Evolutionary conservation across 2,329 filamentous ascomycete genomes (phyloP), one percentile per base, ranked within the genome.

Genomic region (Ceratocystis papillata): DNA sequence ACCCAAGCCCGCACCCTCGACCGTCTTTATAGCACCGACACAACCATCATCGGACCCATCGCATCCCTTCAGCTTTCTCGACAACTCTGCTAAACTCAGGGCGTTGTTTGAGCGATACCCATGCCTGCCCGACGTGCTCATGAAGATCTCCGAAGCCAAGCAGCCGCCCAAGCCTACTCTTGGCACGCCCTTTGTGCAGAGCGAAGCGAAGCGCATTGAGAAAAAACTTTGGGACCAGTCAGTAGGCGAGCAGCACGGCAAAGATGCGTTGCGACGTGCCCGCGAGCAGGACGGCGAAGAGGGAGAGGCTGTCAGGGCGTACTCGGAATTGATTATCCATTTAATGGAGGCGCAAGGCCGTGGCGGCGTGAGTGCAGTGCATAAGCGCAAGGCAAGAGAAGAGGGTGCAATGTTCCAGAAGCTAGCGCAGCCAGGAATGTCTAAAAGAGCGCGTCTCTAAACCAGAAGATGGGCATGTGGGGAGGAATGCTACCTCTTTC

Each of bases 281-380:
- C 77, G 81, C 67, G 75, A 76, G 41, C 77, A 78, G 37, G 77
- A 79, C 1, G 78, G 79, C n/a, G 78, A 80, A 69, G 80, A 80
- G 67, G 83, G 83, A 37, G 82, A 86, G 69, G 84, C 77, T 3
- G 76, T 87, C 37, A 76, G 80, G 64, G 84, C 86, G 73, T 87
- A 84, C 70, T 81, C 79, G 60, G 81, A 83, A 68, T 74, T 86
- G 25, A 78, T 87, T 20, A 71, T 80, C 61, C 76, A 79, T 66
- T 73, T 84, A 44, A 75, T 84, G 65, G 73, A 75, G n/a, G 44
- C 41, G 8, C 57, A 64, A 28, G 65, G 65, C 61, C 44, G 50
- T 12, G 66, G 50, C 5, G 66, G 60, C 10, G 33, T 65, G 57
- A 20, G 45, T 17, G 66, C 64, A 22, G 46, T 67, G 30, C 44